Conservation (phyloP, 257 asterid genomes). For the Solanum pennellii region DNA sequence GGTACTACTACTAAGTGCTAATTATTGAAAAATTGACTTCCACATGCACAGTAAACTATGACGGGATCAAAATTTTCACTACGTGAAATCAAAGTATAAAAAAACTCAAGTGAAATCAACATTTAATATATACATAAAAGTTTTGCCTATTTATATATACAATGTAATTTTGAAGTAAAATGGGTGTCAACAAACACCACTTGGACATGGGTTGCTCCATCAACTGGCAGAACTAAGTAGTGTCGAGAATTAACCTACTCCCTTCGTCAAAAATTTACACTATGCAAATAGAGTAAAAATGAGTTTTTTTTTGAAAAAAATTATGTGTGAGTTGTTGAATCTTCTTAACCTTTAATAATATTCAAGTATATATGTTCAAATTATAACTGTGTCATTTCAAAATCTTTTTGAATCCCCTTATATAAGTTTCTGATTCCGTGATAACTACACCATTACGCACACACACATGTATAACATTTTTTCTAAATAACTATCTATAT, state of each 20-base stretch:
- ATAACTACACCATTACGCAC: neutral
- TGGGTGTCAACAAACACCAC: too few species aligned
- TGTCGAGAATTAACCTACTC: neutral
- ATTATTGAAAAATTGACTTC: neutral
- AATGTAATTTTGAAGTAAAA: too few species aligned
- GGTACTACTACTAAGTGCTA: neutral
- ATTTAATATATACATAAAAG: too few species aligned
- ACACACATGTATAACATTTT: fast-evolving
- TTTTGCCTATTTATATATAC: neutral
- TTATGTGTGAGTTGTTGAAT: neutral
- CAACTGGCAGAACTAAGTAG: neutral
- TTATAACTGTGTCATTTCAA: neutral
- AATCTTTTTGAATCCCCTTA: neutral
- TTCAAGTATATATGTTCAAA: neutral
- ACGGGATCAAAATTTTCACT: neutral
- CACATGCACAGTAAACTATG: neutral
- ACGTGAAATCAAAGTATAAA: neutral
- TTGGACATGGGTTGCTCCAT: neutral
- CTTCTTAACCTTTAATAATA: neutral
- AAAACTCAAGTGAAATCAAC: too few species aligned
- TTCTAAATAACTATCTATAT: neutral
- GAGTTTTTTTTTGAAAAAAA: fast-evolving
- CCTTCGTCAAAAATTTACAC: neutral
- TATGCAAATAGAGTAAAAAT: neutral
- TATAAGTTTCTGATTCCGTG: neutral